Evolutionary conservation across 345 rosid species (phyloP), one percentile per base, ranked within the genome.

Genomic region (Melaleuca quinquenervia): DNA sequence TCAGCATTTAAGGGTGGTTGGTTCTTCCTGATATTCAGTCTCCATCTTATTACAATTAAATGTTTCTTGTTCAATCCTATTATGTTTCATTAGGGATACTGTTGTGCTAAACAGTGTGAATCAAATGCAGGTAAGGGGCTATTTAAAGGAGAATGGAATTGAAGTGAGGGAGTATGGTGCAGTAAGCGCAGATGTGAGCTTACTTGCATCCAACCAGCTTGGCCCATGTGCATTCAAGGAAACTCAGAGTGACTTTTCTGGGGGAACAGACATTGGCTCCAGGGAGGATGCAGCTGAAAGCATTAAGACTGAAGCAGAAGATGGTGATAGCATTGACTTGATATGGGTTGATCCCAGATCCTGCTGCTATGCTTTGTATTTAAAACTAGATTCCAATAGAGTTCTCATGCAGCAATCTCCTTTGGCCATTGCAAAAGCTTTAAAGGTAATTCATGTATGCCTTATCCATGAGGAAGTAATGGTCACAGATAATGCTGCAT

Each of bases 321-420:
- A 88, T 86, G 90, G 82, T 62, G 88, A 86, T n/a, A 82, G 55
- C 52, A 64, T n/a, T 82, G 92, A 94, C 87, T 91, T 90, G 74
- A 90, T 97, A 87, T 96, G 98, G 99, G 88, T 91, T 86, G 99
- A 94, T 85, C 92, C 98, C 88, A 89, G 90, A 84, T 91, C 98
- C 14, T 97, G 99, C 90, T 94, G 98, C 90, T 97, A 91, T 92
- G 98, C 96, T 50, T 90, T 97, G 88, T 95, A 94, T 91, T 91
- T 98, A n/a, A 94, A 95, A 87, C 85, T 97, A 87, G 92, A 94
- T 84, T 86, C 93, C 24, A 92, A 93, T 84, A 94, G 90, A 91
- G 94, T 97, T 86, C 91, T 94, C 55, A 80, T 93, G 87, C 95
- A 91, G 90, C 96, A 93, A 52, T 97, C 99, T n/a, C 98, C 99